Conservation (phyloP, 2,329 filamentous ascomycete species). For the Tricladium varicosporioides region DNA sequence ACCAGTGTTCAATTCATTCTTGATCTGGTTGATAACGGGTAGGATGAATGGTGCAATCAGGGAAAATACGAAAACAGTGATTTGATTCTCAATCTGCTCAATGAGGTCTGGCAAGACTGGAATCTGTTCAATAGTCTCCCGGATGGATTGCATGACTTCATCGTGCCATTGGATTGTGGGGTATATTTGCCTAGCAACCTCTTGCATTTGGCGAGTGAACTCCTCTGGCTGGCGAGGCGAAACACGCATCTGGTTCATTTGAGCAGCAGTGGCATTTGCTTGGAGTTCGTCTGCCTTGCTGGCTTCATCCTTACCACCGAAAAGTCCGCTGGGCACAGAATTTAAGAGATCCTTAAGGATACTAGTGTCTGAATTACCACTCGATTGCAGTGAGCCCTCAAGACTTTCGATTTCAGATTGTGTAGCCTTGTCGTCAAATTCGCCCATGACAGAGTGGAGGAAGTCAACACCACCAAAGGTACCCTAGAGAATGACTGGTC, state of each 20-base stretch:
- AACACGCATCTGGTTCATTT: constrained; percentile 72
- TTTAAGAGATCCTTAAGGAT: constrained; percentile 75
- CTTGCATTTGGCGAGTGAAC: constrained; percentile 73
- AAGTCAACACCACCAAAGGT: constrained; percentile 96
- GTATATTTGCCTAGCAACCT: constrained; percentile 77
- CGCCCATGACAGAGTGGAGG: constrained; percentile 77
- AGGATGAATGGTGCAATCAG: constrained; percentile 85
- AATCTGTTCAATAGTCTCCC: constrained; percentile 77
- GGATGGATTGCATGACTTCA: constrained; percentile 77
- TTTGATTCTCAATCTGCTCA: constrained; percentile 82
- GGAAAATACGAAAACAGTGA: constrained; percentile 89
- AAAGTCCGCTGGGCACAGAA: constrained; percentile 77
- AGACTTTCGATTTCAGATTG: constrained; percentile 90
- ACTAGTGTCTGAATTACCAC: constrained; percentile 64
- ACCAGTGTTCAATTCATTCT: constrained; percentile 80
- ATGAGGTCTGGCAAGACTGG: constrained; percentile 81
- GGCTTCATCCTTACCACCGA: constrained; percentile 73
- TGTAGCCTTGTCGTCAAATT: constrained; percentile 83
- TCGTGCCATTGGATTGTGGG: constrained; percentile 91
- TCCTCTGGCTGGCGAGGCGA: constrained; percentile 80
- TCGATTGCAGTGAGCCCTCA: constrained; percentile 73
- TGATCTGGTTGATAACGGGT: constrained; percentile 83
- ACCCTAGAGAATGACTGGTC: neutral
- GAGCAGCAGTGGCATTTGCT: constrained; percentile 68
- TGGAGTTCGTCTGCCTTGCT: constrained; percentile 78